Conservation (phyloP, 2,329 filamentous ascomycete species). For the Penicillium corylophilum region DNA sequence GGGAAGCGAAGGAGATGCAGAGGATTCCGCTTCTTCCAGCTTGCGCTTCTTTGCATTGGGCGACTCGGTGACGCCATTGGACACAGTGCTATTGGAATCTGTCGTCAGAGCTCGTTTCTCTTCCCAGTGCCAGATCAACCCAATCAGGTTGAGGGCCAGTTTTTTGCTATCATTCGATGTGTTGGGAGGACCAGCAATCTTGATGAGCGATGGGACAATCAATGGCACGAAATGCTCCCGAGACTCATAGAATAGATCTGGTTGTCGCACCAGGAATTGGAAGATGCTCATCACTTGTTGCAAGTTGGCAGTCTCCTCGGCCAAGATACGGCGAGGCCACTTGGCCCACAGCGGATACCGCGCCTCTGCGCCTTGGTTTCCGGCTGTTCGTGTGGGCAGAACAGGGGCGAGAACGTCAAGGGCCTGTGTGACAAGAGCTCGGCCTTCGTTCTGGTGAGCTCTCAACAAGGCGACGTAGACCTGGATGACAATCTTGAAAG, state of each 20-base stretch:
- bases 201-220: slow-evolving; percentile 84
- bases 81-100: slow-evolving; percentile 26
- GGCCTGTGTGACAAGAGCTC: slow-evolving; percentile 87
- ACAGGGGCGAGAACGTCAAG: slow-evolving; percentile 94
- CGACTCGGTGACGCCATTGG: slow-evolving; percentile 59
- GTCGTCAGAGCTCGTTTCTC: slow-evolving; percentile 71
- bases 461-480: slow-evolving; percentile 89
- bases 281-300: slow-evolving; percentile 98
- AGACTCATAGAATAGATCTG: slow-evolving; percentile 90
- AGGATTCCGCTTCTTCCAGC: slow-evolving; percentile 61
- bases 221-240: slow-evolving; percentile 85
- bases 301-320: slow-evolving; percentile 90
- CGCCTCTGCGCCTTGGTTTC: slow-evolving; percentile 62
- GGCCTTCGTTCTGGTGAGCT: slow-evolving; percentile 92
- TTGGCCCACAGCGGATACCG: slow-evolving; percentile 83
- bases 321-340: slow-evolving; percentile 83
- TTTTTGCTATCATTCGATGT: slow-evolving; percentile 90
- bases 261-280: slow-evolving; percentile 90
- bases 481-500: slow-evolving; percentile 90
- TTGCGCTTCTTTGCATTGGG: slow-evolving; percentile 74
- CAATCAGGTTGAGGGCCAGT: slow-evolving; percentile 85
- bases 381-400: slow-evolving; percentile 69
- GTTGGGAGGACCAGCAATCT: slow-evolving; percentile 76
- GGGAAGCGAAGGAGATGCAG: slow-evolving; percentile 52
- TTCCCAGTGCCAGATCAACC: slow-evolving; percentile 90